Conservation (phyloP, 78 protist species). For the Cavenderia fasciculata region DNA sequence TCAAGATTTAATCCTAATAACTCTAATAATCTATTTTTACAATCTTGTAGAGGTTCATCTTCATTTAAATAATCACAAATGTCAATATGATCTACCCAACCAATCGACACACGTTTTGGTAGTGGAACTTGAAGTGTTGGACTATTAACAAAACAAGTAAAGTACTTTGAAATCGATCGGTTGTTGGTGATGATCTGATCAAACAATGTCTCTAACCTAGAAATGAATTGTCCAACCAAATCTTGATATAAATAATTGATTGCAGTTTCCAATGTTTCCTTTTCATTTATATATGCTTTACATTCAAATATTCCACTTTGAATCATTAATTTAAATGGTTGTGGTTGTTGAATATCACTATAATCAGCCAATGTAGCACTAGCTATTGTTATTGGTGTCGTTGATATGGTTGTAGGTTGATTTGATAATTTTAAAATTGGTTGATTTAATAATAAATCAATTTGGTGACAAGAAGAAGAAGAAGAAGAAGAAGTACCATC, state of each 20-base stretch:
- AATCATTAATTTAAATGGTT: no score
- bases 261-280: not conserved
- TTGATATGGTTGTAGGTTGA: no score
- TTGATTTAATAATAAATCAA: no score
- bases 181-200: not conserved
- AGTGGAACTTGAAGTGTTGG: not conserved
- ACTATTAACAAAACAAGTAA: not conserved
- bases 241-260: not conserved
- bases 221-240: not conserved
- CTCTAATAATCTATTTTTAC: not conserved
- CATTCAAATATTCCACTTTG: no score
- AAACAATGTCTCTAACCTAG: not conserved
- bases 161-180: not conserved
- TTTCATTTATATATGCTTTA: not conserved
- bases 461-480: no score
- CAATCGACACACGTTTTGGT: no score
- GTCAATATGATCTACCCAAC: no score
- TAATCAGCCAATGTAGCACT: no score
- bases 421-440: no score
- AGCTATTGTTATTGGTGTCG: no score
- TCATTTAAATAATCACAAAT: not conserved
- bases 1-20: slow-evolving; percentile 12
- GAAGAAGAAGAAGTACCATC: no score
- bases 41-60: not conserved
- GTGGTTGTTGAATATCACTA: no score